Evolutionary conservation across 164 flowering plant genomes (phyloP).

Genomic region (Umbellularia californica): DNA sequence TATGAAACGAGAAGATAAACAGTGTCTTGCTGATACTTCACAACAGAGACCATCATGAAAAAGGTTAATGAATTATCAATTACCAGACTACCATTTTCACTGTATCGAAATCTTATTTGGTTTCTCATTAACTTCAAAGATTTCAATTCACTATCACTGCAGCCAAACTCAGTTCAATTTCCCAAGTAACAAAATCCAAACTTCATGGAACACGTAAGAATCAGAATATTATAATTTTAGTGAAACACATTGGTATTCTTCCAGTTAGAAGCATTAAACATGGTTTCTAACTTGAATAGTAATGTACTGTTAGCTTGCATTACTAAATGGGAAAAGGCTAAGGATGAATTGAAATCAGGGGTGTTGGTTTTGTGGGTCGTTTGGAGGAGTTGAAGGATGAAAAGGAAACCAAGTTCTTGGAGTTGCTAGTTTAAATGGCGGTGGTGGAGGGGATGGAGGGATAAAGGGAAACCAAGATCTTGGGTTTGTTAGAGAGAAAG

Average conservation of each 20-base stretch:
- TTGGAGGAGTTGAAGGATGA: slow-evolving; percentile 12
- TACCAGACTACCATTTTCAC: too few relatives aligned
- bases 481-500: slow-evolving; percentile 7
- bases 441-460: slow-evolving; percentile 16
- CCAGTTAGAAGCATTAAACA: not conserved
- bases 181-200: too few relatives aligned
- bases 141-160: too few relatives aligned
- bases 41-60: too few relatives aligned
- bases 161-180: too few relatives aligned
- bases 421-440: slow-evolving; percentile 2
- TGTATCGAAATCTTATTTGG: too few relatives aligned
- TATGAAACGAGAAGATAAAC: too few relatives aligned
- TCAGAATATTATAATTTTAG: not conserved
- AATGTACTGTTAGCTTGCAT: not conserved
- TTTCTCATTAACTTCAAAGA: too few relatives aligned
- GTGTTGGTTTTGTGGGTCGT: slow-evolving; percentile 6
- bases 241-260: not conserved
- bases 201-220: not conserved
- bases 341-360: not conserved
- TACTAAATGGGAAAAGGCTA: not conserved
- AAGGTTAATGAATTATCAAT: too few relatives aligned
- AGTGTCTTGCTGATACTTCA: too few relatives aligned
- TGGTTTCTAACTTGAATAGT: not conserved
- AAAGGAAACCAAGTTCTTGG: slow-evolving; percentile 9
- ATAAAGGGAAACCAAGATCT: slow-evolving; percentile 12